These are phyloP conservation scores for Rhypophila decipiens DNA, from an alignment of 495 filamentous ascomycete species.

Conservation along the genomic window DNA sequence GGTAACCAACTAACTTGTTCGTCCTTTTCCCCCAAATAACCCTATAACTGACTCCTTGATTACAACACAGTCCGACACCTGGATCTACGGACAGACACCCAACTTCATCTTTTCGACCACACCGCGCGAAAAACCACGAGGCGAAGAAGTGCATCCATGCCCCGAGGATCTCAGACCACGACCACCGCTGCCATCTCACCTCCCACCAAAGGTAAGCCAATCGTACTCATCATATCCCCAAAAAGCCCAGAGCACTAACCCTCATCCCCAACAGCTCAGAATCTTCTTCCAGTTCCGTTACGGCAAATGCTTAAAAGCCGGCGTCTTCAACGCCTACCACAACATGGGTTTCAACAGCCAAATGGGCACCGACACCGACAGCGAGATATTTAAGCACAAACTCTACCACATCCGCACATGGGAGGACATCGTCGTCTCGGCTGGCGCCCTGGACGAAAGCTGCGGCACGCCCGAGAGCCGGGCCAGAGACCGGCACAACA, in stretches of 20 bases:
- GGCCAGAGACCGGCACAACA: conserved; percentile 5
- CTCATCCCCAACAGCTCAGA: not conserved
- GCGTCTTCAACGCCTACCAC: too few relatives aligned
- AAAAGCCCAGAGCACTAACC: too few relatives aligned
- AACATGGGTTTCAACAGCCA: too few relatives aligned
- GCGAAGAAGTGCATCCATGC: too few relatives aligned
- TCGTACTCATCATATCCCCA: too few relatives aligned
- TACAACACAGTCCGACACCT: conserved; percentile 54
- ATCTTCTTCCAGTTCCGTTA: conserved; percentile 21
- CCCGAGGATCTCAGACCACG: conserved; percentile 50
- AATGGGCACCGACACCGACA: too few relatives aligned
- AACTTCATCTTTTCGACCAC: conserved; percentile 68
- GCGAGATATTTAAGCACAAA: too few relatives aligned
- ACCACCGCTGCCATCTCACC: conserved; percentile 32
- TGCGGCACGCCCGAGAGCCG: conserved; percentile 1
- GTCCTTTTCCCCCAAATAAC: not conserved
- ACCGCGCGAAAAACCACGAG: too few relatives aligned
- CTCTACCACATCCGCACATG: too few relatives aligned
- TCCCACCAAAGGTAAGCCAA: conserved; percentile 21
- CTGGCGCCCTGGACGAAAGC: conserved; percentile 32
- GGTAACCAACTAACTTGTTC: conserved; percentile 4
- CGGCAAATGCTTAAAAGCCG: too few relatives aligned
- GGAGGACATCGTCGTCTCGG: too few relatives aligned
- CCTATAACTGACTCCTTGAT: not conserved
- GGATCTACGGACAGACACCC: conserved; percentile 80